These are phyloP conservation scores for Verticillium zaregamsianum DNA, from an alignment of 2,329 filamentous ascomycete genomes.

Conservation along the genomic window DNA sequence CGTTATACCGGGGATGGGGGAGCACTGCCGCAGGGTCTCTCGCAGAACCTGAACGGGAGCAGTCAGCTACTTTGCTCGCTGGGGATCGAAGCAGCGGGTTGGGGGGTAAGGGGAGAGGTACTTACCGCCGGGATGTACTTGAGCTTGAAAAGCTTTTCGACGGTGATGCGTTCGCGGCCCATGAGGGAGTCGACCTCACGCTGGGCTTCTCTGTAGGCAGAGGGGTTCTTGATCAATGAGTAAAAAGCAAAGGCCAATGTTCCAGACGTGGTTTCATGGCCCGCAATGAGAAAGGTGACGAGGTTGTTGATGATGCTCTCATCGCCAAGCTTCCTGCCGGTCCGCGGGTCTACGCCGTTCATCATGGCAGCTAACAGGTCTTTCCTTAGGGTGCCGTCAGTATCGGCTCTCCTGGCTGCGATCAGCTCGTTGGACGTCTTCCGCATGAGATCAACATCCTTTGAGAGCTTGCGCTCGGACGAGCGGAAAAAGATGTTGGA, in stretches of 20 bases:
- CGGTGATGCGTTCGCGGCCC: no score
- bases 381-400: constrained; percentile 42
- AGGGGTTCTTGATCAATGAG: constrained; percentile 60
- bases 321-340: constrained; percentile 56
- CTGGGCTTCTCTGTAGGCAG: constrained; percentile 55
- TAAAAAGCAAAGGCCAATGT: constrained; percentile 62
- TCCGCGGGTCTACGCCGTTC: constrained; percentile 58
- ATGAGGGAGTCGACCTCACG: constrained; percentile 68
- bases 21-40: constrained; percentile 38
- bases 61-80: no score
- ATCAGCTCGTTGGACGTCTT: constrained; percentile 55
- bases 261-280: constrained; percentile 67
- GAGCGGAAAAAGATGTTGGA: constrained; percentile 41
- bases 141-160: no score
- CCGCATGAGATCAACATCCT: constrained; percentile 47
- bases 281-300: constrained; percentile 65
- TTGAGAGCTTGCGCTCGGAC: constrained; percentile 38
- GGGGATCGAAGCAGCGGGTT: no score
- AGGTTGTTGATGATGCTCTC: constrained; percentile 61
- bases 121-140: no score
- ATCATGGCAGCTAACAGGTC: constrained; percentile 68
- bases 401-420: constrained; percentile 50
- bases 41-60: no score
- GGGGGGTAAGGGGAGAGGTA: no score
- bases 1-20: constrained; percentile 20